A percentile compares a stretch with the other conserved stretches of the same genome.
These are phyloP conservation scores for Acanthamoeba healyi DNA, from an alignment of 208 protist genomes.

Conservation along the genomic window DNA sequence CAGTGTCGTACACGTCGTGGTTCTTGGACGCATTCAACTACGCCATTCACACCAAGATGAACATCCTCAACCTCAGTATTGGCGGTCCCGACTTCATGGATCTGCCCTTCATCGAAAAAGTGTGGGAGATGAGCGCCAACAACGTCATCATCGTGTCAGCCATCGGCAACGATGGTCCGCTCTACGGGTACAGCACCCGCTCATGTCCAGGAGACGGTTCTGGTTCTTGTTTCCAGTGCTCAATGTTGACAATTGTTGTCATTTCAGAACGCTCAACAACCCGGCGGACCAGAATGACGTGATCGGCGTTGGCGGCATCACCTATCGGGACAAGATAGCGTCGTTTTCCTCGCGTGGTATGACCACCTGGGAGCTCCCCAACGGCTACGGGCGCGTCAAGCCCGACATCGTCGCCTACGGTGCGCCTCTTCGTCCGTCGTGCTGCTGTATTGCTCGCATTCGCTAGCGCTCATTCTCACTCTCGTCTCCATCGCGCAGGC, in stretches of 20 bases:
- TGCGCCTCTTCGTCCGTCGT: constrained; percentile 12
- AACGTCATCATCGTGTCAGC: constrained; percentile 96
- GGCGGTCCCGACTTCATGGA: constrained; percentile 97
- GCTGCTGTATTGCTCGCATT: background rate
- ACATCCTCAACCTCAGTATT: constrained; percentile 97
- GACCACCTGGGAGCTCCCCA: constrained; percentile 96
- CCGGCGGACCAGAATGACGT: constrained; percentile 96
- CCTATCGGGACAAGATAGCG: constrained; percentile 81
- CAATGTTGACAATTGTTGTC: background rate
- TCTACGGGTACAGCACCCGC: constrained; percentile 93
- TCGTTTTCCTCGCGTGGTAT: constrained; percentile 95
- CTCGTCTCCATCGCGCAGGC: too few relatives aligned
- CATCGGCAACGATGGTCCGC: constrained; percentile 97
- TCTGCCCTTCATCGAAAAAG: constrained; percentile 94
- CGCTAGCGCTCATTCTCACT: background rate
- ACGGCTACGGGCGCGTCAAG: constrained; percentile 95
- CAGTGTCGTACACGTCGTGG: constrained; percentile 94
- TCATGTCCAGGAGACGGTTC: too few relatives aligned
- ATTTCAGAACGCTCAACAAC: constrained; percentile 94
- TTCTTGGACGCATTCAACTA: constrained; percentile 97
- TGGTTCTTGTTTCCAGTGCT: too few relatives aligned
- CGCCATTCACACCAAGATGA: constrained; percentile 88
- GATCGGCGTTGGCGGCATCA: constrained; percentile 95
- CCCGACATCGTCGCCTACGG: constrained; percentile 97
- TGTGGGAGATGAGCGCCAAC: constrained; percentile 91